A percentile compares a stretch with the other conserved stretches of the same genome.
These are phyloP conservation scores for Colletotrichum orchidophilum DNA, from an alignment of 2,329 filamentous ascomycete species.

Conservation along the genomic window DNA sequence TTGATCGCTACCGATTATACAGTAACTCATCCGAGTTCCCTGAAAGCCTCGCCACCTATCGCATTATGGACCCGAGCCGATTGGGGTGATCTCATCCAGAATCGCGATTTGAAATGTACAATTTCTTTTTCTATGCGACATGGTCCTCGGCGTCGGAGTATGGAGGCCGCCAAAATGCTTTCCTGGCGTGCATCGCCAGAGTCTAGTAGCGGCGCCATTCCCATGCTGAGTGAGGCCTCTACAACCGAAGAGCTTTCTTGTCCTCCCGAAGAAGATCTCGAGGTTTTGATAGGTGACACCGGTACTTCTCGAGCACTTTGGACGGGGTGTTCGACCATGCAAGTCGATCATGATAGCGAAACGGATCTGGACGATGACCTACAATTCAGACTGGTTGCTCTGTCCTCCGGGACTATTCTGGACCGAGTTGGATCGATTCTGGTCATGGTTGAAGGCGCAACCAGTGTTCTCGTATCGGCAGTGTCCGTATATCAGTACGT, in stretches of 20 bases:
- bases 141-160: background rate
- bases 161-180: background rate
- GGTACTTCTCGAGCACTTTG: background rate
- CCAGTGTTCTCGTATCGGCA: constrained; percentile 92
- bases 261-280: background rate
- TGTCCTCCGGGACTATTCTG: constrained; percentile 29
- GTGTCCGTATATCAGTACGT: constrained; percentile 92
- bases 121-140: background rate
- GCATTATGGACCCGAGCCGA: background rate
- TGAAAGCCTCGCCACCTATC: background rate
- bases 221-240: background rate
- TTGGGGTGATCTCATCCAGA: background rate
- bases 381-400: constrained; percentile 58
- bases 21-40: background rate
- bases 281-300: background rate
- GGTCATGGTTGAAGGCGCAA: constrained; percentile 90
- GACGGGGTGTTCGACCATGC: background rate
- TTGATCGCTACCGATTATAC: background rate
- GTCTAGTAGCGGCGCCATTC: background rate
- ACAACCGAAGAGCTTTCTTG: background rate
- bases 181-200: background rate
- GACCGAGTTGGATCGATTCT: constrained; percentile 61
- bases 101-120: background rate
- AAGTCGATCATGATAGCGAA: background rate
- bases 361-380: constrained; percentile 41